These are phyloP conservation scores for Clarkia xantiana DNA, from an alignment of 345 rosid genomes.

Conservation along the genomic window DNA sequence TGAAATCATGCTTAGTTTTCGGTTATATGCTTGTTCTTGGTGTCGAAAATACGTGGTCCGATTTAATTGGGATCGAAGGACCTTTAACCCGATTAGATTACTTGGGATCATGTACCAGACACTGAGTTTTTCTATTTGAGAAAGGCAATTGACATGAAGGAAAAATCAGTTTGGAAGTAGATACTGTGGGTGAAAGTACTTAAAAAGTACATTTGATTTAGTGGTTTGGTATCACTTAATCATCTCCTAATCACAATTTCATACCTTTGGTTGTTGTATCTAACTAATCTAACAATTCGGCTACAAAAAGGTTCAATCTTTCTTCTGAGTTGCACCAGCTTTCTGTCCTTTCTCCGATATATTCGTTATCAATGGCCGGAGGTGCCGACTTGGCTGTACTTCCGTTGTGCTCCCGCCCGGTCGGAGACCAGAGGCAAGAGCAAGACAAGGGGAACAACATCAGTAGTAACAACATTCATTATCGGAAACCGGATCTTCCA, in stretches of 20 bases:
- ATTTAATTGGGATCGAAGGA: background rate
- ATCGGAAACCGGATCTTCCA: conserved; percentile 18
- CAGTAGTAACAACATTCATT: background rate
- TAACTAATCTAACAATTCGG: conserved; percentile 23
- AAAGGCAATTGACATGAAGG: conserved; percentile 6
- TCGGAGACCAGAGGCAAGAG: conserved; percentile 35
- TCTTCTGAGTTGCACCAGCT: conserved; percentile 9
- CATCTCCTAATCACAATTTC: conserved; percentile 64
- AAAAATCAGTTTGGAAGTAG: conserved; percentile 4
- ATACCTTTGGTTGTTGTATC: conserved; percentile 46
- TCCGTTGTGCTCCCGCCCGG: conserved; percentile 28
- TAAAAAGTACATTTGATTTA: conserved; percentile 15
- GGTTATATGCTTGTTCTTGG: no score
- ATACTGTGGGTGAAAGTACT: conserved; percentile 20
- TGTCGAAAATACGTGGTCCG: no score
- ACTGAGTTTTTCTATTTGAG: background rate
- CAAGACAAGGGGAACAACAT: conserved; percentile 19
- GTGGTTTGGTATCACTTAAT: conserved; percentile 56
- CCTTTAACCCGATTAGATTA: background rate
- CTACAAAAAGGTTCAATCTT: conserved; percentile 40
- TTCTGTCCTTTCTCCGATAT: no score
- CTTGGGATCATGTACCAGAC: background rate
- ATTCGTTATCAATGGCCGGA: conserved; percentile 13
- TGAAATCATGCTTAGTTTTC: no score
- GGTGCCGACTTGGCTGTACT: conserved; percentile 27